A percentile compares a stretch with the other conserved stretches of the same genome.
Conservation (phyloP, 805 yeast genomes). For the Jamesozyma lodderae region DNA sequence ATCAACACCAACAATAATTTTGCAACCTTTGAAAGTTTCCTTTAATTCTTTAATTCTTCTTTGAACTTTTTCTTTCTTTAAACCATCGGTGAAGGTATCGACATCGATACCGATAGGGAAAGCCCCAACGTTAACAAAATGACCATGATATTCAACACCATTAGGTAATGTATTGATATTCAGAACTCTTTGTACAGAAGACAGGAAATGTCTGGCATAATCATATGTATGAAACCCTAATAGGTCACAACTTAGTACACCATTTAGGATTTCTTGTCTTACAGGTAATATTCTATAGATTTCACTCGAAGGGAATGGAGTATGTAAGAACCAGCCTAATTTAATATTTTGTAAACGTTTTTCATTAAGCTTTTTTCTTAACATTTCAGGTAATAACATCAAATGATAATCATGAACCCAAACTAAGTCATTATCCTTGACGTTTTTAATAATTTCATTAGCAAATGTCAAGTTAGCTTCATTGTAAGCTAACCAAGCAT, state of each 20-base stretch:
- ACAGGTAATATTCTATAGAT: constrained; percentile 94
- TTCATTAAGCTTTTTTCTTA: constrained; percentile 50
- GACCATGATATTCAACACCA: constrained; percentile 70
- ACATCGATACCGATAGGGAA: constrained; percentile 99
- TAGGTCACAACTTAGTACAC: constrained; percentile 87
- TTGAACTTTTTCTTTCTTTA: constrained; percentile 53
- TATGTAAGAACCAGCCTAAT: constrained; percentile 90
- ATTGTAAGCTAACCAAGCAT: constrained; percentile 95
- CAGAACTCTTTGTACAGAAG: constrained; percentile 78
- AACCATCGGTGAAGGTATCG: constrained; percentile 76
- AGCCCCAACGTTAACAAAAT: constrained; percentile 82
- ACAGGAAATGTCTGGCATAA: constrained; percentile 90
- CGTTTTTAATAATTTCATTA: constrained; percentile 54
- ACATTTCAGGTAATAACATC: constrained; percentile 87
- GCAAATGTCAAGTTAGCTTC: constrained; percentile 87
- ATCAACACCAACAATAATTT: constrained; percentile 93
- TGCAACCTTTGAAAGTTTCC: constrained; percentile 61
- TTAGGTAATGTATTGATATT: constrained; percentile 81
- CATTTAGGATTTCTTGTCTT: constrained; percentile 80
- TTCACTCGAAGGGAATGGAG: constrained; percentile 97
- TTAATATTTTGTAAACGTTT: constrained; percentile 46
- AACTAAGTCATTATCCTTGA: constrained; percentile 74
- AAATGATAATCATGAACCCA: constrained; percentile 99
- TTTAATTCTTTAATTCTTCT: constrained; percentile 56
- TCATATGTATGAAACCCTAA: constrained; percentile 99